Evolutionary conservation across 441 rosid genomes (phyloP).

Genomic region (Kokia cookei): DNA sequence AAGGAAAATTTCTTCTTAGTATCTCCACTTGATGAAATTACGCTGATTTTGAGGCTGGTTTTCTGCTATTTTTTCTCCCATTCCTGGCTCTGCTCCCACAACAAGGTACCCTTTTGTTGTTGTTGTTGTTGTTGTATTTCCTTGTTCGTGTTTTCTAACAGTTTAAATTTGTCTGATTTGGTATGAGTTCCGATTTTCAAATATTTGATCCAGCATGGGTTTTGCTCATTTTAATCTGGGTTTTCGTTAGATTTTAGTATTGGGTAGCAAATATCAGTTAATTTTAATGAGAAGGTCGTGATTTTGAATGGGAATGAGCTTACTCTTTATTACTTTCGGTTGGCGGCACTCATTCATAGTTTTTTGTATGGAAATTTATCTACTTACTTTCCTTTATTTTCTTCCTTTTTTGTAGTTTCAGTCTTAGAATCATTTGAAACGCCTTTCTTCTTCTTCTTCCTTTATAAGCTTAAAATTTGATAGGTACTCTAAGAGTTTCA

Average conservation of each 20-base stretch:
- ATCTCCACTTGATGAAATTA: background rate
- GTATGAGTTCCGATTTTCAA: background rate
- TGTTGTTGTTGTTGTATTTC: background rate
- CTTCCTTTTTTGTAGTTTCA: constrained; percentile 7
- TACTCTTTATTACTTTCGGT: background rate
- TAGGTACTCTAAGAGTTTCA: background rate
- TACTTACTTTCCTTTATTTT: constrained; percentile 3
- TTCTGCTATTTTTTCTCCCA: background rate
- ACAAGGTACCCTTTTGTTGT: constrained; percentile 14
- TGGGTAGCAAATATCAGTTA: constrained; percentile 8
- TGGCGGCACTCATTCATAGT: constrained; percentile 1
- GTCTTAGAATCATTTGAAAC: constrained; percentile 1
- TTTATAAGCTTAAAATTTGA: constrained; percentile 14
- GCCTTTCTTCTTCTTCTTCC: background rate
- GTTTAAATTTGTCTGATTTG: constrained; percentile 16
- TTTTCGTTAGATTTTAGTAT: constrained; percentile 6
- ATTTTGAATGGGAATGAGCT: constrained; percentile 13
- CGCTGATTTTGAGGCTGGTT: constrained; percentile 18
- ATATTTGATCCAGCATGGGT: constrained; percentile 22
- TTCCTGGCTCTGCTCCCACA: background rate
- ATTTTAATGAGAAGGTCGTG: background rate
- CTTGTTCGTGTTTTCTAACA: background rate
- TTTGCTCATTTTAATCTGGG: background rate
- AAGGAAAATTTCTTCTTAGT: background rate
- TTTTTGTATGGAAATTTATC: background rate